phyloP scores from a whole-genome alignment of 768 basidiomycete species.

The Mycena kentingensis region DNA sequence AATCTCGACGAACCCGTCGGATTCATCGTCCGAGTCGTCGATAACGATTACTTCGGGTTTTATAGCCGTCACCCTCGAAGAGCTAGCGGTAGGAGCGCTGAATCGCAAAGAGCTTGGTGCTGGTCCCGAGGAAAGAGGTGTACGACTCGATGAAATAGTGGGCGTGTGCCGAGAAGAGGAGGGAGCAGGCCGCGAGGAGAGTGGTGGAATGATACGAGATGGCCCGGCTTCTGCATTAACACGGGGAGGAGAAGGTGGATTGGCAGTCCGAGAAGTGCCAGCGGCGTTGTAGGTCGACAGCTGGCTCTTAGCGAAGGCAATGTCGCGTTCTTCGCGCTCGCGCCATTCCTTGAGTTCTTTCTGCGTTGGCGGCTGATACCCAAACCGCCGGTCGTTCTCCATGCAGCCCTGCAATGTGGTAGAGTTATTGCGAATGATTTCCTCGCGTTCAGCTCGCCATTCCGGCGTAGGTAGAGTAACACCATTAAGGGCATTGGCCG shows the following conservation, averaged over 20 bases:
- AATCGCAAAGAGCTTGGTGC: too few relatives aligned
- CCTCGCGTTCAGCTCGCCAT: background rate
- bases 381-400: background rate
- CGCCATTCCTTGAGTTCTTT: too few relatives aligned
- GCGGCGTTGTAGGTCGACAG: background rate
- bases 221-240: constrained; percentile 15
- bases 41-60: too few relatives aligned
- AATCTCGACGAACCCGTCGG: too few relatives aligned
- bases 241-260: background rate
- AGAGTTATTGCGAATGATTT: too few relatives aligned
- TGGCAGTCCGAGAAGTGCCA: background rate
- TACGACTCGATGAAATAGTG: background rate
- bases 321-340: background rate
- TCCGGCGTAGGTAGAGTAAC: background rate
- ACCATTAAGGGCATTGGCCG: background rate
- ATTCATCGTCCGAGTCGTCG: too few relatives aligned
- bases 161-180: background rate
- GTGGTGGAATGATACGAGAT: constrained; percentile 18
- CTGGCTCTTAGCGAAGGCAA: too few relatives aligned
- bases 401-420: background rate
- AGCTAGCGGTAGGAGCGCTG: too few relatives aligned
- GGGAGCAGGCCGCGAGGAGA: background rate
- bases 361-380: background rate
- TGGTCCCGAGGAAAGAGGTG: background rate
- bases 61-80: too few relatives aligned